These are phyloP conservation scores for Pyracantha coccinea DNA, from an alignment of 331 rosid species.

Conservation along the genomic window DNA sequence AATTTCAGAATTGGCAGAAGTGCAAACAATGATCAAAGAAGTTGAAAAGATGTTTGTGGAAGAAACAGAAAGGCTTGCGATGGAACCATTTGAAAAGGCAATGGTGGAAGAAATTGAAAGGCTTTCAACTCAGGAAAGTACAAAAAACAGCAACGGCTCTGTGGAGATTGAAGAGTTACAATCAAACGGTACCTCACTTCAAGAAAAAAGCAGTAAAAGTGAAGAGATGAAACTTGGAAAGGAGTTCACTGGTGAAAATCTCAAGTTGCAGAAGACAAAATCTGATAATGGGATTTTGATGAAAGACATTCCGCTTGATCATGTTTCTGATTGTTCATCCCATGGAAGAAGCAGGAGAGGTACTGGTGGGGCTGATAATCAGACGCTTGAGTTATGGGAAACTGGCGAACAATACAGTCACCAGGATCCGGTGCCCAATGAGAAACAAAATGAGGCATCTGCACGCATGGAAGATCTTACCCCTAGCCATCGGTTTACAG, in stretches of 20 bases:
- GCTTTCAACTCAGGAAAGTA: conserved; percentile 27
- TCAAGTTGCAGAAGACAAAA: conserved; percentile 27
- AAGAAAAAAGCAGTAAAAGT: conserved; percentile 19
- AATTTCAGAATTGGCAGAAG: conserved; percentile 47
- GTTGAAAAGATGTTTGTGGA: conserved; percentile 35
- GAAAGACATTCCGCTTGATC: conserved; percentile 87
- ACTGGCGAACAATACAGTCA: conserved; percentile 34
- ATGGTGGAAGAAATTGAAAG: conserved; percentile 47
- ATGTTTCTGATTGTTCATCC: conserved; percentile 37
- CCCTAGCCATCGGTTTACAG: conserved; percentile 19
- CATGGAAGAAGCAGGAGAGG: conserved; percentile 38
- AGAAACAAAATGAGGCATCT: conserved; percentile 22
- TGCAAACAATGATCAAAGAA: conserved; percentile 51
- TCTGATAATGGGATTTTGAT: conserved; percentile 39
- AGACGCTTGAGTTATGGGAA: conserved; percentile 65
- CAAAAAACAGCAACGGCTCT: conserved; percentile 4
- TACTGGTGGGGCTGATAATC: conserved; percentile 38
- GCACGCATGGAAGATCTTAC: conserved; percentile 25
- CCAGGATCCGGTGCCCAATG: conserved; percentile 19
- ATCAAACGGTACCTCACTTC: conserved; percentile 14
- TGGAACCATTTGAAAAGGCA: conserved; percentile 42
- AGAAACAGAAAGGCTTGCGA: conserved; percentile 32
- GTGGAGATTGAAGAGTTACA: conserved; percentile 17
- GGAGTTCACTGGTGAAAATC: conserved; percentile 10
- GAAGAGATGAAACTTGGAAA: conserved; percentile 22